Base-by-base conservation (phyloP, 306 rosid species). In the Cicer cuneatum region DNA sequence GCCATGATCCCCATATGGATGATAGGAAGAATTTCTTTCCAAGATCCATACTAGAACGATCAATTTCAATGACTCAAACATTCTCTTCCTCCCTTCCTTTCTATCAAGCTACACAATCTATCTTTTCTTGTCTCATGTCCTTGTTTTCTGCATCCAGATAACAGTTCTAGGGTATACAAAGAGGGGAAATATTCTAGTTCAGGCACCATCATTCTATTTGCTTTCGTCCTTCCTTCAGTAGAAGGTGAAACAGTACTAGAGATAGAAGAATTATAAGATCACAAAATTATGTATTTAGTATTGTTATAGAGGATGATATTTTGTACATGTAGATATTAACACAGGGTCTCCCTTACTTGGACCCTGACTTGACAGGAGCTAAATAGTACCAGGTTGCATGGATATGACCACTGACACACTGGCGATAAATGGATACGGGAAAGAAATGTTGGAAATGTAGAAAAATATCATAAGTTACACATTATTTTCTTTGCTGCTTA, bases 401-500 rank as follows among this genome's bases (percentile, higher is more conserved):
- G 4, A 29, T 29, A 29, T 29, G 35, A 29, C 35, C 48, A 45
- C 19, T 42, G 56, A 73, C 58, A 72, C 37, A 29, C 61, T 18
- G 45, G 16, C 19, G 65, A 39, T 24, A 49, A 63, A 49, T 38
- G 42, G 53, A 21, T 74, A 39, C 19, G 15, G 40, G 46, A 65
- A 65, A 51, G 16, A 37, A 21, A 64, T 52, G 40, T 74, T 38
- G 51, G 63, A 63, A 38, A 8, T 11, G 52, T 60, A 38, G 51
- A 48, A 49, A 63, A 62, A 39, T 64, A 37, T 58, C 45, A 16
- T 29, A 10, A 66, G 16, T 29, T 45, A 76, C 15, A 42, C 52
- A 60, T 9, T 47, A 38, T 64, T 69, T 39, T 38, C 76, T 39
- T 78, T 24, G 24, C 24, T 61, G 38, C 63, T n/a, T 58, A n/a